These are phyloP conservation scores for Erysimum pusillum DNA, from an alignment of 441 rosid species.

Conservation along the genomic window DNA sequence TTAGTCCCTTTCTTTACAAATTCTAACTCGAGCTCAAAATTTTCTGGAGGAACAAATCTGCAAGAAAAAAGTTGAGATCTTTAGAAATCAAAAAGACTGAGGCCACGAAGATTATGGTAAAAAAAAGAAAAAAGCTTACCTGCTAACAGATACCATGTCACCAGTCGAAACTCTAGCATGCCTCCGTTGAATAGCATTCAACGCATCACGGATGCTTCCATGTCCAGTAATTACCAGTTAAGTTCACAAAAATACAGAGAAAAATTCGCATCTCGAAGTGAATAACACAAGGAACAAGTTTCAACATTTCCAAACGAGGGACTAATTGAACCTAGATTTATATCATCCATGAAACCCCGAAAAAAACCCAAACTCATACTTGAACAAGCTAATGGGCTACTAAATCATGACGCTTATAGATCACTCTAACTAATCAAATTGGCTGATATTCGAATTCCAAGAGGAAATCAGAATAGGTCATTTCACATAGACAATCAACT, in stretches of 20 bases:
- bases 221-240: constrained; percentile 77
- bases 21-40: constrained; percentile 81
- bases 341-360: not conserved
- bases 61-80: not conserved
- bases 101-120: constrained; percentile 1
- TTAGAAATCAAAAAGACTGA: not conserved
- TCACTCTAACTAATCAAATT: constrained; percentile 10
- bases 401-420: constrained; percentile 11
- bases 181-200: constrained; percentile 91
- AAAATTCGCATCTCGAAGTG: too few species aligned
- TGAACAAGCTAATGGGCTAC: not conserved
- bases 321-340: not conserved
- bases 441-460: constrained; percentile 8
- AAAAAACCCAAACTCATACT: not conserved
- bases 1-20: constrained; percentile 92
- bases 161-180: constrained; percentile 84
- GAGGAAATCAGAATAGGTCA: not conserved
- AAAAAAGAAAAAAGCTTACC: constrained; percentile 59
- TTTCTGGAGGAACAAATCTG: constrained; percentile 84
- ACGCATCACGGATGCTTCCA: constrained; percentile 61
- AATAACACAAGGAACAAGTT: constrained; percentile 11
- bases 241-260: constrained; percentile 59
- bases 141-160: constrained; percentile 69
- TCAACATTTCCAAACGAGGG: not conserved
- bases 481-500: constrained; percentile 6